Evolutionary conservation across 1,284 basidiomycete genomes (phyloP), one percentile per base, ranked within the genome.

Genomic region (Ganoderma multipileum): DNA sequence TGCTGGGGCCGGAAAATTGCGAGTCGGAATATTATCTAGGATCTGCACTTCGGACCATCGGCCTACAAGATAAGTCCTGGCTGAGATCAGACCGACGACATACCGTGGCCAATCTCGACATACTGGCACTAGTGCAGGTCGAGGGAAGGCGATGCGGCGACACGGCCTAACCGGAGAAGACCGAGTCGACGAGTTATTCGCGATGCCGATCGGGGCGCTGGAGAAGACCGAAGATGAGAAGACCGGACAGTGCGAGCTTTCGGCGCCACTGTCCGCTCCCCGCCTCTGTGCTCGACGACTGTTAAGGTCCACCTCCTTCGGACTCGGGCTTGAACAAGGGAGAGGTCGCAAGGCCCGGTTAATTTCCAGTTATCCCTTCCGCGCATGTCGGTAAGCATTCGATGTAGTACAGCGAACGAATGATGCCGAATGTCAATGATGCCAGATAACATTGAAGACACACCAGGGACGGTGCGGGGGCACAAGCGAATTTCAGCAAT

Each of bases 171-270:
- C 55, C 55, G 55, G 55, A 58, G 33, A 38, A 58, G 33, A 4
- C 55, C 55, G 55, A 55, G 30, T 55, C 28, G 52, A 55, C 52
- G 20, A 58, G 36, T 38, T 58, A 23, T 20, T 58, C n/a, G 55
- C 55, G 55, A 58, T 58, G 33, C 33, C 55, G 55, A 58, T 58
- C 55, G 55, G 55, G 55, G n/a, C 55, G 55, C 55, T 30, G 55
- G 55, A 20, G 55, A 58, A 58, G 55, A 4, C 55, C 55, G n/a
- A 58, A 58, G 55, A 3, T 38, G 33, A 36, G 55, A 58, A 58
- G 33, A 20, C 55, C 55, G 36, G 55, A 58, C 30, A 58, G 20
- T 14, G 6, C 28, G 14, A 38, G 18, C 38, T 4, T 23, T 38
- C 18, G 55, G 33, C 20, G 33, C 55, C 55, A n/a, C 55, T n/a